Conservation (phyloP, 2,329 filamentous ascomycete genomes). For the Verticillium zaregamsianum region DNA sequence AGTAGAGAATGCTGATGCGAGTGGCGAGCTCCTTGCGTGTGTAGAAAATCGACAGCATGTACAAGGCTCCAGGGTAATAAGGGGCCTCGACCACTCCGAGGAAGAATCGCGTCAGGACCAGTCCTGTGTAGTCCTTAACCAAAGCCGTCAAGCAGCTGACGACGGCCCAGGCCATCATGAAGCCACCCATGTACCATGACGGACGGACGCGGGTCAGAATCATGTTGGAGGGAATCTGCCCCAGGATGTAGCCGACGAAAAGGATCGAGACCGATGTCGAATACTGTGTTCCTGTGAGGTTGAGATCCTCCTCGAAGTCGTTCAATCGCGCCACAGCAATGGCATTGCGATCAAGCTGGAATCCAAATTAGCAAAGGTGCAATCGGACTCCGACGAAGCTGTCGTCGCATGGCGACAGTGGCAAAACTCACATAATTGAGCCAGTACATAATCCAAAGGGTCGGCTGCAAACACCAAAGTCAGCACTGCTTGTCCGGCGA, state of each 20-base stretch:
- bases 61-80: slow-evolving; percentile 31
- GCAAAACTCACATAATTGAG: slow-evolving; percentile 10
- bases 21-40: slow-evolving; percentile 42
- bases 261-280: slow-evolving; percentile 33
- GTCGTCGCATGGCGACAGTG: no score
- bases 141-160: slow-evolving; percentile 43
- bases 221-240: slow-evolving; percentile 60
- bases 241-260: slow-evolving; percentile 47
- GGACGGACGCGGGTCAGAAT: slow-evolving; percentile 49
- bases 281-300: slow-evolving; percentile 17
- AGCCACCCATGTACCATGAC: slow-evolving; percentile 45
- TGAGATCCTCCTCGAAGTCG: slow-evolving; percentile 16
- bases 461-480: slow-evolving; percentile 58
- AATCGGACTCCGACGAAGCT: no score
- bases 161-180: slow-evolving; percentile 37
- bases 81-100: slow-evolving; percentile 43
- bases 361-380: not conserved
- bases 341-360: slow-evolving; percentile 19
- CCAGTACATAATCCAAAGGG: slow-evolving; percentile 46
- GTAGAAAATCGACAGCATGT: slow-evolving; percentile 49
- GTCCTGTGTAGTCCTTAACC: slow-evolving; percentile 32
- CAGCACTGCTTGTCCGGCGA: slow-evolving; percentile 30
- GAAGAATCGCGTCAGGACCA: slow-evolving; percentile 44
- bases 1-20: slow-evolving; percentile 39
- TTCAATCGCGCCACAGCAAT: slow-evolving; percentile 22